Evolutionary conservation across 129 eudicot species (phyloP).

Genomic region (Silybum marianum): DNA sequence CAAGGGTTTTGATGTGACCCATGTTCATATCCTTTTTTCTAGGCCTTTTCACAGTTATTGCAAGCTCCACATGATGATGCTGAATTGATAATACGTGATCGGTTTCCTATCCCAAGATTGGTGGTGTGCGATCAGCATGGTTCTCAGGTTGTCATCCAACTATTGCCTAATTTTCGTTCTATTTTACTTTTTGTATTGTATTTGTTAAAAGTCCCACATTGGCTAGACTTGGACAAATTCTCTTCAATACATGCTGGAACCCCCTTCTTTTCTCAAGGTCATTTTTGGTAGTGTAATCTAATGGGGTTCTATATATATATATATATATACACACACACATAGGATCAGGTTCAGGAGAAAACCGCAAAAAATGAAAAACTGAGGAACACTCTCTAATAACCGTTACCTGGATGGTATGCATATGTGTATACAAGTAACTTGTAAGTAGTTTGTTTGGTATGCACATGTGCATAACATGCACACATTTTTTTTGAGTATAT

Average conservation of each 20-base stretch:
- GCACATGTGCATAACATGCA: too few relatives aligned
- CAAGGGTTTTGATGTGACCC: neutral
- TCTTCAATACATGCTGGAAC: neutral
- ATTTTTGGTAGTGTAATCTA: neutral
- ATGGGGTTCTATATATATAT: neutral
- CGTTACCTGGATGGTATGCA: too few relatives aligned
- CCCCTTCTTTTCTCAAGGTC: neutral
- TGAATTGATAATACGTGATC: constrained; percentile 59
- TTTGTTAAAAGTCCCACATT: neutral
- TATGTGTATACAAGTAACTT: too few relatives aligned
- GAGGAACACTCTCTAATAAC: too few relatives aligned
- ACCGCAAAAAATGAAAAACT: too few relatives aligned
- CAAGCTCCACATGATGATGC: constrained; percentile 76
- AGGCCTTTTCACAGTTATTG: constrained; percentile 66
- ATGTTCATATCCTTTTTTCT: constrained; percentile 7
- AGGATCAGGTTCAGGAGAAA: too few relatives aligned
- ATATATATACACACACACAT: too few relatives aligned
- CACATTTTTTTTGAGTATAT: too few relatives aligned
- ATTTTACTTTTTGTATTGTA: neutral
- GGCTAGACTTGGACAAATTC: neutral
- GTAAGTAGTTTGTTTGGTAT: too few relatives aligned
- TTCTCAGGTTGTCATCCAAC: constrained; percentile 51
- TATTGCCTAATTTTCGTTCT: neutral
- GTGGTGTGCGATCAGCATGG: constrained; percentile 87
- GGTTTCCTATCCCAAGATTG: constrained; percentile 75